Evolutionary conservation across 2,329 filamentous ascomycete species (phyloP).

Genomic region (Penicillium freii): DNA sequence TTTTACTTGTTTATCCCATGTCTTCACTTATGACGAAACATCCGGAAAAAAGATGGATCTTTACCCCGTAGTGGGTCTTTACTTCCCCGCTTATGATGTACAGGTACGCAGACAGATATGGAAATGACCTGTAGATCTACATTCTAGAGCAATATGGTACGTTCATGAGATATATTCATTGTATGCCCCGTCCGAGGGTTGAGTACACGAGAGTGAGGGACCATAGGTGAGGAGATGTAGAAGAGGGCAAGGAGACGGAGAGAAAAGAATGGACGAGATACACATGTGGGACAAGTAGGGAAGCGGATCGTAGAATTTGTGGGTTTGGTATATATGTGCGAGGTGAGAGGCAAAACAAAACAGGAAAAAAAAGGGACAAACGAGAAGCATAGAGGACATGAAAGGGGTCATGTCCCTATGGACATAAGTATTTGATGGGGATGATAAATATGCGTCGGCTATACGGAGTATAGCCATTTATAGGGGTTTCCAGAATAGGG

Average conservation of each 20-base stretch:
- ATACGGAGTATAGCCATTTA: constrained; percentile 21
- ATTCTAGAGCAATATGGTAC: neutral
- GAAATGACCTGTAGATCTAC: neutral
- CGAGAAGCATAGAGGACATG: constrained; percentile 5
- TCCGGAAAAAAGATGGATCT: neutral
- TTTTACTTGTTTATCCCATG: neutral
- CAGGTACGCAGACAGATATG: neutral
- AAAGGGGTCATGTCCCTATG: neutral
- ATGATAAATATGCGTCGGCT: constrained; percentile 27
- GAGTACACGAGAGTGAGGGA: constrained; percentile 20
- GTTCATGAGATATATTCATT: constrained; percentile 27
- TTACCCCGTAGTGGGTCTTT: constrained; percentile 2
- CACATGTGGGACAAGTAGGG: constrained; percentile 11
- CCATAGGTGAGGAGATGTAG: constrained; percentile 5
- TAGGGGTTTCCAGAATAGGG: constrained; percentile 20
- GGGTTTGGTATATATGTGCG: constrained; percentile 26
- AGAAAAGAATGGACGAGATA: constrained; percentile 18
- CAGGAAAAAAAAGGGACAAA: constrained; percentile 5
- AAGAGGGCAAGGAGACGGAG: constrained; percentile 4
- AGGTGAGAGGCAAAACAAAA: constrained; percentile 4
- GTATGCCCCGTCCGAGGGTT: constrained; percentile 20
- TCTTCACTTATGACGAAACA: neutral
- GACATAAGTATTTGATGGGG: constrained; percentile 13
- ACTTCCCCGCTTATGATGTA: neutral
- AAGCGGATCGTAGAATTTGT: constrained; percentile 13